Evolutionary conservation across 371 early-diverging fungal genomes (phyloP), one percentile per base, ranked within the genome.

Genomic region (Lichtheimia hyalospora): DNA sequence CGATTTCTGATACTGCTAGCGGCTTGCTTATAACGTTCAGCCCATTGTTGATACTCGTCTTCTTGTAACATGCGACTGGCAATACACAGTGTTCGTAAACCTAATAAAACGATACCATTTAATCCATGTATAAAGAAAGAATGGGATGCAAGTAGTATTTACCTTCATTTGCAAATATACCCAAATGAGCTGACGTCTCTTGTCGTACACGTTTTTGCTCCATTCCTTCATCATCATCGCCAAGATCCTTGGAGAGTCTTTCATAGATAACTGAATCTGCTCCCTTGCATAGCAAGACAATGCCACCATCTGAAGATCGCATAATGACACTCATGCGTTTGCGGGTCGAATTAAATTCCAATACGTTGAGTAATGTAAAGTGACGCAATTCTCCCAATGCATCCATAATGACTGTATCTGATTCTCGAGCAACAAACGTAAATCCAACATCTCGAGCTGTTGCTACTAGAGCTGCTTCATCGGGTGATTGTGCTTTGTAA

Each of bases 401-500:
- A 64, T 89, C 85, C 20, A 94, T 75, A 1, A 69, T 56, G 14
- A 95, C 72, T n/a, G 69, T 79, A 20, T 90, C 89, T 44, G 84
- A 75, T 27, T 82, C 83, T 39, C 96, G 84, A 12, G 85, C 85
- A 23, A 94, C 54, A 67, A 93, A 96, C 0, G 87, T 83, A 59
- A 96, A 96, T 1, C 96, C 96, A 16, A 94, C 82, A 62, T 95
- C 92, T 21, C 90, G 77, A 0, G 96, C 96, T 0, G 95, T 92
- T 1, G 89, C 83, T 0, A 98, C 96, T 41, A 98, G 70, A 1
- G 98, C 98, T 0, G 93, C 91, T 66, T 96, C 96, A 62, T 96
- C 97, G 0, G 96, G 96, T 2, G 94, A 93, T 70, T 96, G 94
- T 0, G 96, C 96, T 69, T 91, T 90, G 81, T 96, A 96, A 18